phyloP scores from a whole-genome alignment of 2,329 filamentous ascomycete species.

The Xylaria sp. region DNA sequence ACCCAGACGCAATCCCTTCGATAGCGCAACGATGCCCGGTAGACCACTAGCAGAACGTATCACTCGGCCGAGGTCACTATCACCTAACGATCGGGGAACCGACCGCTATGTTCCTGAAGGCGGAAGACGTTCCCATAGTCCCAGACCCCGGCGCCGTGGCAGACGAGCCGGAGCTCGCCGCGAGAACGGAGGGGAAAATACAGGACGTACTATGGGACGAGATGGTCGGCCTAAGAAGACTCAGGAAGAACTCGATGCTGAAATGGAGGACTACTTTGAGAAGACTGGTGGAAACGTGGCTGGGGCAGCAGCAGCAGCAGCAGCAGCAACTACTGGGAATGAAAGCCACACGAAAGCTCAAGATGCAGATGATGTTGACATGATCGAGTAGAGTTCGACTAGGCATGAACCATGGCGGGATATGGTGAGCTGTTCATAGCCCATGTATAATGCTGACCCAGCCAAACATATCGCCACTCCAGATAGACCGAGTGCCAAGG shows the following conservation, averaged over 20 bases:
- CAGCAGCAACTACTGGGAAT: slow-evolving; percentile 44
- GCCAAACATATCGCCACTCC: slow-evolving; percentile 11
- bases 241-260: slow-evolving; percentile 90
- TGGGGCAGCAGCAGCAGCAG: slow-evolving; percentile 48
- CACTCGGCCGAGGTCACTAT: slow-evolving; percentile 73
- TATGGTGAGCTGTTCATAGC: background rate
- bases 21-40: slow-evolving; percentile 64
- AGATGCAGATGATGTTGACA: slow-evolving; percentile 70
- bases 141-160: slow-evolving; percentile 62
- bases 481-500: background rate
- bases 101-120: slow-evolving; percentile 82
- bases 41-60: slow-evolving; percentile 70
- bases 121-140: slow-evolving; percentile 66
- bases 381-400: slow-evolving; percentile 65
- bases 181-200: slow-evolving; percentile 51
- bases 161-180: slow-evolving; percentile 58
- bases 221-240: slow-evolving; percentile 81
- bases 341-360: slow-evolving; percentile 32
- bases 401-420: background rate
- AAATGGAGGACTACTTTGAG: slow-evolving; percentile 94
- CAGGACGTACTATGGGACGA: slow-evolving; percentile 55
- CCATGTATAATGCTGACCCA: slow-evolving; percentile 6
- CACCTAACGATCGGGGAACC: slow-evolving; percentile 71
- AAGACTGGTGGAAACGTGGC: slow-evolving; percentile 50
- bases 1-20: slow-evolving; percentile 65